Conservation (phyloP, 805 yeast species). For the Ogataea parapolymorpha region DNA sequence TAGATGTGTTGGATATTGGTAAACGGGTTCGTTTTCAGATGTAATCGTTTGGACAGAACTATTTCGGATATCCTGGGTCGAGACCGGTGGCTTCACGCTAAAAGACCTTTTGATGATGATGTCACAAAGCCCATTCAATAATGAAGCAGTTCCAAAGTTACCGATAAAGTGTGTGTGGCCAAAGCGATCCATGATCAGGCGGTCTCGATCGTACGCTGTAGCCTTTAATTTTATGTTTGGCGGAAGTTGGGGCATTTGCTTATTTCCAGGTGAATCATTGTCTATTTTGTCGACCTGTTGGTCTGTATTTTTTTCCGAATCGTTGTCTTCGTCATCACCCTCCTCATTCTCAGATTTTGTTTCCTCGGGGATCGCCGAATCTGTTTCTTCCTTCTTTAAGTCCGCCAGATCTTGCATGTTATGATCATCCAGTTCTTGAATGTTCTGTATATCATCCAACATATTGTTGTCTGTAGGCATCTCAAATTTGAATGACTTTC, state of each 20-base stretch:
- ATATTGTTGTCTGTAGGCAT: constrained; percentile 32
- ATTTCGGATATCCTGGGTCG: constrained; percentile 32
- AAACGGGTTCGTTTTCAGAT: constrained; percentile 34
- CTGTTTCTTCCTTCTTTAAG: constrained; percentile 1
- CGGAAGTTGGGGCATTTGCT: constrained; percentile 18
- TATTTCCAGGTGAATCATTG: constrained; percentile 1
- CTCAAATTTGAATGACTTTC: constrained; percentile 30
- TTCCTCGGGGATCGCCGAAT: background rate
- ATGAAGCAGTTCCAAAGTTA: constrained; percentile 42
- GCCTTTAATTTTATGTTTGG: constrained; percentile 21
- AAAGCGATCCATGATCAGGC: constrained; percentile 41
- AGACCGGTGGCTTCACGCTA: constrained; percentile 35
- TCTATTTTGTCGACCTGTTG: background rate
- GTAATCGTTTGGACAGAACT: constrained; percentile 34
- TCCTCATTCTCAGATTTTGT: background rate
- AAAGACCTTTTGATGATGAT: constrained; percentile 38
- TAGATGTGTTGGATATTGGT: constrained; percentile 35
- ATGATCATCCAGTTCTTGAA: constrained; percentile 2
- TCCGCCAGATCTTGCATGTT: constrained; percentile 1
- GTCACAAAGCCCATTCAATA: constrained; percentile 42
- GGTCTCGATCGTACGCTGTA: constrained; percentile 28
- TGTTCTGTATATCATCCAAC: constrained; percentile 15
- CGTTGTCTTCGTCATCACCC: background rate
- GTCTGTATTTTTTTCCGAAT: background rate
- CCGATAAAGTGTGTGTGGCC: constrained; percentile 50